Percentiles rank a stretch among this genome's conserved stretches.
phyloP scores from a whole-genome alignment of 2,329 filamentous ascomycete genomes.

The Alternaria alternata region DNA sequence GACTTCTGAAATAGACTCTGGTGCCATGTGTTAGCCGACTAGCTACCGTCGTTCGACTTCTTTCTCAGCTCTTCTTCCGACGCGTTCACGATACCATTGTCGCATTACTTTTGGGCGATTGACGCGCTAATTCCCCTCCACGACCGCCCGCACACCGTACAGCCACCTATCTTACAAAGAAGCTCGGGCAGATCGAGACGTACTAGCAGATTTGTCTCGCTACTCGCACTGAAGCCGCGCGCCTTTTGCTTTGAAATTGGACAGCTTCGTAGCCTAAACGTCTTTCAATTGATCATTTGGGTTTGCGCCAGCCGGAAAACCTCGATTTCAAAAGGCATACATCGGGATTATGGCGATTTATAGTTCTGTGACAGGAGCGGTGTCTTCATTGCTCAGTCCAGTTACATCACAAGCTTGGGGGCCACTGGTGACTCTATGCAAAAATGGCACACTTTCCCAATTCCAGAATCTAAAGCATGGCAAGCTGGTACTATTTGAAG shows the following conservation, averaged over 20 bases:
- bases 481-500: slow-evolving; percentile 56
- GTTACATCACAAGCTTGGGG: slow-evolving; percentile 58
- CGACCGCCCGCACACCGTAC: neutral
- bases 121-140: neutral
- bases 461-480: slow-evolving; percentile 57
- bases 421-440: slow-evolving; percentile 57
- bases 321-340: neutral
- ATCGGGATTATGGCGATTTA: slow-evolving; percentile 45
- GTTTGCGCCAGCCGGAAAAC: neutral
- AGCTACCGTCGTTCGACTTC: slow-evolving; percentile 11
- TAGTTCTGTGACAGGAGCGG: slow-evolving; percentile 48
- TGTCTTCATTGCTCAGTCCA: slow-evolving; percentile 52
- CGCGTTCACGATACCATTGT: slow-evolving; percentile 9
- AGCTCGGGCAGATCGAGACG: neutral
- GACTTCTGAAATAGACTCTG: slow-evolving; percentile 15
- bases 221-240: neutral
- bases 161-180: neutral
- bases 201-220: neutral
- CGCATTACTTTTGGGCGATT: slow-evolving; percentile 8
- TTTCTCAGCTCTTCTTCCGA: slow-evolving; percentile 9
- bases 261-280: neutral
- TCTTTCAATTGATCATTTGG: slow-evolving; percentile 1
- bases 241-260: neutral
- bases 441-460: slow-evolving; percentile 56
- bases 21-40: slow-evolving; percentile 4